Evolutionary conservation across 306 rosid species (phyloP).

Genomic region (Pterocarpus santalinus): DNA sequence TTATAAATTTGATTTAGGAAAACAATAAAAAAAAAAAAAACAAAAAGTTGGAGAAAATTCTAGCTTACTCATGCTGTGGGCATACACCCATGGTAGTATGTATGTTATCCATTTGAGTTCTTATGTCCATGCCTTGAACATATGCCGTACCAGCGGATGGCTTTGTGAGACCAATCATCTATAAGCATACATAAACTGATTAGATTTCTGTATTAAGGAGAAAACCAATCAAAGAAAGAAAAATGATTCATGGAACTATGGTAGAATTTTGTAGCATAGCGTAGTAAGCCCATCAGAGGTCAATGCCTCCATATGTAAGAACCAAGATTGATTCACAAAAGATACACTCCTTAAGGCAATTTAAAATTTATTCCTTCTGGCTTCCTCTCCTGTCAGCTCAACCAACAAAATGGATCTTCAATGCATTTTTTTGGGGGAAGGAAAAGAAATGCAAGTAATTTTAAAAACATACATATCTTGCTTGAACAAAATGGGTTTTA

Average conservation of each 20-base stretch:
- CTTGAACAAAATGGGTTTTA: conserved; percentile 9
- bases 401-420: neutral
- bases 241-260: conserved; percentile 2
- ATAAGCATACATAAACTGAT: conserved; percentile 38
- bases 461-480: neutral
- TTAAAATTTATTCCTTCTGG: neutral
- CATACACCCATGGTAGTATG: conserved; percentile 94
- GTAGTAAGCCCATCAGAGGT: conserved; percentile 24
- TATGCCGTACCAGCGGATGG: conserved; percentile 80
- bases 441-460: neutral
- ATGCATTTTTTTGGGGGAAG: neutral
- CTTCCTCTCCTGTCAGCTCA: neutral
- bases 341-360: neutral
- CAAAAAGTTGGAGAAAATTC: conserved; percentile 29
- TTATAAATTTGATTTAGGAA: conserved; percentile 16
- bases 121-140: conserved; percentile 79
- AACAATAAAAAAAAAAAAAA: neutral
- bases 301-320: neutral
- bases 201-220: conserved; percentile 25
- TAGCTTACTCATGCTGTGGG: conserved; percentile 92
- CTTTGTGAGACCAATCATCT: conserved; percentile 96
- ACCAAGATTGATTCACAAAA: too few species aligned
- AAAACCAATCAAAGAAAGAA: conserved; percentile 36
- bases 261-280: conserved; percentile 15
- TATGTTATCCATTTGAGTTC: conserved; percentile 73